Evolutionary conservation across 257 asterid genomes (phyloP), one percentile per base, ranked within the genome.

Genomic region (Cinchona pubescens): DNA sequence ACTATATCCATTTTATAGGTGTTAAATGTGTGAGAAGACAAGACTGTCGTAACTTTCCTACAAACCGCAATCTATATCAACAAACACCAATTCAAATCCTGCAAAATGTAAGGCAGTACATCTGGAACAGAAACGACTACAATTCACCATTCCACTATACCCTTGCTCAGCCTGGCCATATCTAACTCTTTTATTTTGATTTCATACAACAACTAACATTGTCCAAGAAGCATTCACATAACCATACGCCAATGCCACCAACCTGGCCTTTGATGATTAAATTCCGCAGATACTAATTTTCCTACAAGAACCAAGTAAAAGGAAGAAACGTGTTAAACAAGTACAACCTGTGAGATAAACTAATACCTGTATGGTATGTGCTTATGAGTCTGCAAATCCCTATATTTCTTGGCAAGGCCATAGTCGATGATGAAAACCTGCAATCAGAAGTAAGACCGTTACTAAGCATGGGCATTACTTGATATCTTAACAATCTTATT

Each of bases 371-470:
- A 84, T 49, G 88, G 88, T 76, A 84, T 82, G 79, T 84, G 88
- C 79, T 82, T 84, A 73, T 82, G 86, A 71, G 88, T 84, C 73
- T 84, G 88, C 56, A 84, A 81, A 77, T 84, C 88, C 74, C 83
- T 74, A 75, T 82, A 84, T 79, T 84, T 84, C 64, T 84, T 84
- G 56, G 88, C 88, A 29, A 84, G 86, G 69, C 88, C 88, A 79
- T 76, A 84, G 78, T 82, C 88, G 40, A 84, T 84, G 49, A 78
- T 74, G 9, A 82, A 84, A 77, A 84, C 88, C 88, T 84, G 86
- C 23, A 51, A 62, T 56, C 51, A 58, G 40, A 61, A 63, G 38
- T 23, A 4, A 65, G 51, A 72, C 2, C 25, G 37, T 69, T 32
- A 75, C 32, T 71, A 37, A 72, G 46, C 37, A 72, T 29, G 45